phyloP scores from a whole-genome alignment of 169 alveolate species.

The Plasmodium reichenowi region DNA sequence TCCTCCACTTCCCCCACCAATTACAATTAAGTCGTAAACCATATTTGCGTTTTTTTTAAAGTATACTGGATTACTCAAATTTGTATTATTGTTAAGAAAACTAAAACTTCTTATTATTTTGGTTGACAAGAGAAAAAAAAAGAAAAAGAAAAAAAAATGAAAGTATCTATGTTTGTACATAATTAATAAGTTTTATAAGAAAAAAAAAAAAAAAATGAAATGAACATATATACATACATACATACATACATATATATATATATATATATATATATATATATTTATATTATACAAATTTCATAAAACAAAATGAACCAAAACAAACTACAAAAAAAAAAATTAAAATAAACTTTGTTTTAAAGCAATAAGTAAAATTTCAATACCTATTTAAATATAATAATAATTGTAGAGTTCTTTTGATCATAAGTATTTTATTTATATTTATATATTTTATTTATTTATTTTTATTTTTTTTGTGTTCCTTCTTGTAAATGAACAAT shows the following conservation, averaged over 20 bases:
- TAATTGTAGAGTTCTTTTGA: conserved; percentile 6
- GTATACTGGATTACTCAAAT: conserved; percentile 19
- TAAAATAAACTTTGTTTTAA: no score
- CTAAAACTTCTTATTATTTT: conserved; percentile 58
- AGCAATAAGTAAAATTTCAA: neutral
- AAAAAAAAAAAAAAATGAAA: neutral
- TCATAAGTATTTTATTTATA: conserved; percentile 17
- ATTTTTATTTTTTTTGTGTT: no score
- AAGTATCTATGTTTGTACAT: conserved; percentile 33
- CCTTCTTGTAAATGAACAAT: no score
- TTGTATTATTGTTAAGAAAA: conserved; percentile 20
- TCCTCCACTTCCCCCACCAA: conserved; percentile 93
- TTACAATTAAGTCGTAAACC: conserved; percentile 85
- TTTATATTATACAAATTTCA: neutral
- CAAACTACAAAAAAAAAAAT: neutral
- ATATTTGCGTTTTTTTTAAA: conserved; percentile 50
- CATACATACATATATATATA: neutral
- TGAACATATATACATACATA: neutral
- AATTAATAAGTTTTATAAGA: neutral
- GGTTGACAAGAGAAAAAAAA: conserved; percentile 14
- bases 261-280: neutral
- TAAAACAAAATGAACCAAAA: neutral
- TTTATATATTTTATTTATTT: neutral
- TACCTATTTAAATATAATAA: conserved; percentile 52
- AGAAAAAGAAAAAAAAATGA: conserved; percentile 29